These are phyloP conservation scores for Annulohypoxylon moriforme DNA, from an alignment of 495 filamentous ascomycete genomes.

Conservation along the genomic window DNA sequence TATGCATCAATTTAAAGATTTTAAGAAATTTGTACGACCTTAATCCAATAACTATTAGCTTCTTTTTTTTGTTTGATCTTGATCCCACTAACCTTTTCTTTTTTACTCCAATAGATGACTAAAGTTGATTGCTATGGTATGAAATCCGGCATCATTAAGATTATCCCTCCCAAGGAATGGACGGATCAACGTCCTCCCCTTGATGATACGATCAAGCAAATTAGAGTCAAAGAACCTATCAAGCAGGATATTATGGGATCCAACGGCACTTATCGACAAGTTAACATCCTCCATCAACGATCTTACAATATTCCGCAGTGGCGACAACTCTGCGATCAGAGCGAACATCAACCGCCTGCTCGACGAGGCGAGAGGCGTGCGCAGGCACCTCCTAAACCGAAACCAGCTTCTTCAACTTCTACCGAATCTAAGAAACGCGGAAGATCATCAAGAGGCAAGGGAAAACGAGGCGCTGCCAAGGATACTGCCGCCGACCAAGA, in stretches of 20 bases:
- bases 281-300: constrained; percentile 94
- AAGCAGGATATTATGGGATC: constrained; percentile 96
- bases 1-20: constrained; percentile 93
- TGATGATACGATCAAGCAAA: constrained; percentile 86
- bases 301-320: constrained; percentile 97
- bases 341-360: constrained; percentile 96
- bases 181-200: constrained; percentile 79
- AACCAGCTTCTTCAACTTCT: constrained; percentile 41
- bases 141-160: constrained; percentile 95
- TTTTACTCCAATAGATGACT: constrained; percentile 62
- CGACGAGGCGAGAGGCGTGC: constrained; percentile 88
- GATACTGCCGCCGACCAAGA: constrained; percentile 50
- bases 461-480: constrained; percentile 44
- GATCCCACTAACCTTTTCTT: constrained; percentile 27
- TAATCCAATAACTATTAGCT: constrained; percentile 4
- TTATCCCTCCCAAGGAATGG: constrained; percentile 96
- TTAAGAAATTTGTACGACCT: constrained; percentile 77
- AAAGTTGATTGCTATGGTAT: constrained; percentile 95
- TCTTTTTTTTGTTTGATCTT: constrained; percentile 9
- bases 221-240: constrained; percentile 95
- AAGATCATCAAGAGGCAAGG: constrained; percentile 54
- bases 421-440: constrained; percentile 47
- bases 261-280: constrained; percentile 92
- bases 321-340: constrained; percentile 89
- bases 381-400: constrained; percentile 64